Conservation (phyloP, 2,329 filamentous ascomycete genomes). For the Aphanoascus verrucosus region DNA sequence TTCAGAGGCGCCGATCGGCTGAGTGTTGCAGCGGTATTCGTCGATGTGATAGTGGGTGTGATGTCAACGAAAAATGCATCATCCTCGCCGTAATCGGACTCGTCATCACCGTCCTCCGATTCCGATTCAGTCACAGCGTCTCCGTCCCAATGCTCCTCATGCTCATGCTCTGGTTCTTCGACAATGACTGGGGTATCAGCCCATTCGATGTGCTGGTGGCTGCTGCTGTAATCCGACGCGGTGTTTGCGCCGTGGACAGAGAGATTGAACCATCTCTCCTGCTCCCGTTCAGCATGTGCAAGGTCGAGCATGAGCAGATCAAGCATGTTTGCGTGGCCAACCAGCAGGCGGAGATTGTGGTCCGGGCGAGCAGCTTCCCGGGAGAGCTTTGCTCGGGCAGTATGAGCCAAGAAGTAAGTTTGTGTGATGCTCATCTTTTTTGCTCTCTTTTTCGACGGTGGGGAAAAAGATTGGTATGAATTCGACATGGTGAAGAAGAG, state of each 20-base stretch:
- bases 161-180: slow-evolving; percentile 59
- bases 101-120: slow-evolving; percentile 25
- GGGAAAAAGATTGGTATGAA: slow-evolving; percentile 7
- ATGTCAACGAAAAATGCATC: slow-evolving; percentile 11
- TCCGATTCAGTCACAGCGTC: slow-evolving; percentile 42
- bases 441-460: slow-evolving; percentile 40
- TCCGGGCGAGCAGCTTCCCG: slow-evolving; percentile 80
- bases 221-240: slow-evolving; percentile 33
- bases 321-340: slow-evolving; percentile 96
- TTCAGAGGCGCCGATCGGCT: background rate
- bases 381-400: slow-evolving; percentile 91
- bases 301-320: slow-evolving; percentile 88
- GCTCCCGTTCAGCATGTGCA: slow-evolving; percentile 85
- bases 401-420: slow-evolving; percentile 97
- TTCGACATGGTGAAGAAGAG: background rate
- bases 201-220: slow-evolving; percentile 71
- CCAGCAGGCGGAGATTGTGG: slow-evolving; percentile 87
- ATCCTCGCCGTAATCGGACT: slow-evolving; percentile 44
- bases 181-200: slow-evolving; percentile 61
- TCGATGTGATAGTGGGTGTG: slow-evolving; percentile 1
- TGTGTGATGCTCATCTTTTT: slow-evolving; percentile 96
- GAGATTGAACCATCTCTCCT: slow-evolving; percentile 97
- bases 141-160: slow-evolving; percentile 46
- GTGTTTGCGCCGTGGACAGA: slow-evolving; percentile 64
- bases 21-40: background rate